These are phyloP conservation scores for Cladosporium halotolerans DNA, from an alignment of 2,329 filamentous ascomycete genomes.

Conservation along the genomic window DNA sequence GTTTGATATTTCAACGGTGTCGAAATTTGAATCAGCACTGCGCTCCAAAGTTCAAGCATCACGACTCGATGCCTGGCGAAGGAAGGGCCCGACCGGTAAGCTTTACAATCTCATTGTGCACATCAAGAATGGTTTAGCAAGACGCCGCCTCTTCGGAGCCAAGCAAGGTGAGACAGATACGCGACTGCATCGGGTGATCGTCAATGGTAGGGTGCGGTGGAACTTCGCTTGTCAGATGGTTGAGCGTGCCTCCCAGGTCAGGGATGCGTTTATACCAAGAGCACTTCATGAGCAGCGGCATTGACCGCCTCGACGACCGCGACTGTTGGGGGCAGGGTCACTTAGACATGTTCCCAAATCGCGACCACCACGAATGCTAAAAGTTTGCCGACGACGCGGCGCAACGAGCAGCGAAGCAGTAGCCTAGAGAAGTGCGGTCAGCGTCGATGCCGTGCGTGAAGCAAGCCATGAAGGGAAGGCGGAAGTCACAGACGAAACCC, in stretches of 20 bases:
- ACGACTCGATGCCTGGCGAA: slow-evolving; percentile 10
- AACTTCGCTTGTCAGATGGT: background rate
- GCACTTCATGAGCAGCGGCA: background rate
- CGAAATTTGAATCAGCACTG: background rate
- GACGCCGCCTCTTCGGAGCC: background rate
- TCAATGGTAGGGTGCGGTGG: background rate
- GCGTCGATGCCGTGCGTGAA: slow-evolving; percentile 4
- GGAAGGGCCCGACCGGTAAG: slow-evolving; percentile 2
- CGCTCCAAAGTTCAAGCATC: background rate
- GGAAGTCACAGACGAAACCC: background rate
- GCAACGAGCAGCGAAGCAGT: background rate
- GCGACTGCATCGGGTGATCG: background rate
- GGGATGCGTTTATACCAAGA: background rate
- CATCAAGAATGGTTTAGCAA: background rate
- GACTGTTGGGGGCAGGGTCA: background rate
- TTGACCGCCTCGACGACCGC: background rate
- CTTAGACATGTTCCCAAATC: slow-evolving; percentile 21
- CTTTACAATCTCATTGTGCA: background rate
- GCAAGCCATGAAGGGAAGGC: background rate
- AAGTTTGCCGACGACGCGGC: background rate
- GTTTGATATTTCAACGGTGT: background rate
- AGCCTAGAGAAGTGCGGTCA: background rate
- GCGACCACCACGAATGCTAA: background rate
- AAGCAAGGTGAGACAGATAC: background rate
- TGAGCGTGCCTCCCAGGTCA: background rate